Evolutionary conservation across 2,329 filamentous ascomycete species (phyloP), one percentile per base, ranked within the genome.

Genomic region (Clonostachys sp.): DNA sequence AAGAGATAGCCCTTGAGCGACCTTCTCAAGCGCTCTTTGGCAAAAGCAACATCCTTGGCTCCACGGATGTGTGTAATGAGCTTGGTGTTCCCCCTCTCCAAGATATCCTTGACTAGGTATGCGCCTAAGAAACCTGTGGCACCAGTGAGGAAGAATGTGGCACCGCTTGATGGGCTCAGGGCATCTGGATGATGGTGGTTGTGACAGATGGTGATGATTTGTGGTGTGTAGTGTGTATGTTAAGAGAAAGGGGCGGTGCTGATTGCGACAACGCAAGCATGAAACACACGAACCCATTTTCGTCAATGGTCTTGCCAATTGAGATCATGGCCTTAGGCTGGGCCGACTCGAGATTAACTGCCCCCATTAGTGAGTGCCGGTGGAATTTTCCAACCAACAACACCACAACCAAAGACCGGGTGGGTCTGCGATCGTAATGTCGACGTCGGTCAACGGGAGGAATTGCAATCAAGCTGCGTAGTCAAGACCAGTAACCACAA

Each of bases 111-210:
- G 34, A 95, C 71, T 12, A 96, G 73, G 59, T 91, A 95, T 0
- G 88, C 80, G 30, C 91, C 91, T 17, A 96, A 68, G 73, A 96
- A 96, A 18, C 61, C 61, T 2, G 61, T 96, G 5, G 89, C 90
- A 41, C 92, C 91, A 4, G 91, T 96, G 6, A 96, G 70, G 64
- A 96, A 87, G 12, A 94, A 75, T 0, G 85, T 90, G 10, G 59
- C 49, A 48, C 65, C 51, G 52, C 64, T 56, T 12, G 63, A 54
- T 18, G 57, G 43, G 34, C 53, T 50, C 18, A 59, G 45, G 6
- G 56, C 57, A 12, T 48, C 53, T 2, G 82, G 77, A 10, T 24
- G 24, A 24, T 24, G 24, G 24, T 24, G 20, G 20, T 20, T 20
- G 20, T 6, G 20, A 20, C 6, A 20, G 20, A 20, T 20, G 6